A percentile compares a stretch with the other conserved stretches of the same genome.
These are phyloP conservation scores for Pseudopyricularia javanii DNA, from an alignment of 2,329 filamentous ascomycete genomes.

Conservation along the genomic window DNA sequence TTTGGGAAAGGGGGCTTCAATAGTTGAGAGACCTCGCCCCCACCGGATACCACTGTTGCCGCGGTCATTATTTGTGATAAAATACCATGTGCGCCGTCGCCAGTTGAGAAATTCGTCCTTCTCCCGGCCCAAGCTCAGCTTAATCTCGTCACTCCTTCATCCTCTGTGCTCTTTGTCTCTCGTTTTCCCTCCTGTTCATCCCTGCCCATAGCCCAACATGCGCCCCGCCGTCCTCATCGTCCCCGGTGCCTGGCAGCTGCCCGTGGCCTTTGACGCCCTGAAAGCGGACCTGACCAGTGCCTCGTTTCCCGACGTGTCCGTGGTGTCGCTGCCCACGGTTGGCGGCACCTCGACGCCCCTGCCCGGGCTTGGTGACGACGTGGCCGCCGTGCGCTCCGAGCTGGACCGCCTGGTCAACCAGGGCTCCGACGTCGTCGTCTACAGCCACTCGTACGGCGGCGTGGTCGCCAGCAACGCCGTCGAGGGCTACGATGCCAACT, in stretches of 20 bases:
- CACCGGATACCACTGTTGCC: too few species aligned
- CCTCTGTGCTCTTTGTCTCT: too few species aligned
- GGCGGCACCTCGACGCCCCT: conserved; percentile 14
- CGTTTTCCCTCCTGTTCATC: too few species aligned
- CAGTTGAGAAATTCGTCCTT: too few species aligned
- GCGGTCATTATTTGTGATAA: too few species aligned
- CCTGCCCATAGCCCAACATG: conserved; percentile 1
- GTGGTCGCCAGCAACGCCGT: conserved; percentile 16
- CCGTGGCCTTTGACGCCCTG: conserved; percentile 14
- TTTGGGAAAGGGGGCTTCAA: too few species aligned
- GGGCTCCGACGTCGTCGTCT: conserved; percentile 18
- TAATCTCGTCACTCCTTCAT: too few species aligned
- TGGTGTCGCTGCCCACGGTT: conserved; percentile 16
- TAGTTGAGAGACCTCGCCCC: too few species aligned
- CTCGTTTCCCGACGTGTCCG: conserved; percentile 15
- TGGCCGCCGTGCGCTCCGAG: conserved; percentile 9
- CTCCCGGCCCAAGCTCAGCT: too few species aligned
- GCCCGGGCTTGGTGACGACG: conserved; percentile 13
- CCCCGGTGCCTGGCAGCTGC: conserved; percentile 21
- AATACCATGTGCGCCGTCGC: too few species aligned
- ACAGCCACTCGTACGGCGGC: conserved; percentile 20
- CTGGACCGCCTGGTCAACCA: conserved; percentile 11
- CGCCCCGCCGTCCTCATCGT: conserved; percentile 17
- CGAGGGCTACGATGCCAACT: conserved; percentile 15
- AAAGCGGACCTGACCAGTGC: conserved; percentile 12